Percentiles rank a stretch among this genome's conserved stretches.
Evolutionary conservation across 2,329 filamentous ascomycete species (phyloP).

Genomic region (Xylaria hypoxylon): DNA sequence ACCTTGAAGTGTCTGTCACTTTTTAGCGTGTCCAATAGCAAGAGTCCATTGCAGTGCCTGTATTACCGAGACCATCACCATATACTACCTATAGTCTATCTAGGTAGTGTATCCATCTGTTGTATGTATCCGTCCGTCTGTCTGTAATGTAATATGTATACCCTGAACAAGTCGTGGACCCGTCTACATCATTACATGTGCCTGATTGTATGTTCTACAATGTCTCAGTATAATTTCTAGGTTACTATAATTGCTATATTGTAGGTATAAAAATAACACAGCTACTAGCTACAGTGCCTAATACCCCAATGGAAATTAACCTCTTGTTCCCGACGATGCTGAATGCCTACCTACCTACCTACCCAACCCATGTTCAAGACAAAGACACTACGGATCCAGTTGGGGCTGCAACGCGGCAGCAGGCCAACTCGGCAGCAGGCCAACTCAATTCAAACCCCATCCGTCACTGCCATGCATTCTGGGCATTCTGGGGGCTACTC

Average conservation of each 20-base stretch:
- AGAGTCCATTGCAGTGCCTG: not conserved
- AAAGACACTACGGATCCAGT: constrained; percentile 26
- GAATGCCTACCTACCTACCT: constrained; percentile 8
- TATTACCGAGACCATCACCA: not conserved
- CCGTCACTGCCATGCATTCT: constrained; percentile 23
- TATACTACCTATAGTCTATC: not conserved
- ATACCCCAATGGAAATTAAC: too few relatives aligned
- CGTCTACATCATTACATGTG: too few relatives aligned
- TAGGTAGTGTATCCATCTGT: too few relatives aligned
- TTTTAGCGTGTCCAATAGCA: constrained; percentile 12
- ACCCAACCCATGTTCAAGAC: constrained; percentile 21
- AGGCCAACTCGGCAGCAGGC: constrained; percentile 21
- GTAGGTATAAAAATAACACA: too few relatives aligned
- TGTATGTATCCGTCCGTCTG: too few relatives aligned
- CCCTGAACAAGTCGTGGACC: too few relatives aligned
- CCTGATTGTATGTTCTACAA: too few relatives aligned
- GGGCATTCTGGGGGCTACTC: constrained; percentile 39
- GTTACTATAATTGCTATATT: too few relatives aligned
- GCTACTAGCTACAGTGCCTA: too few relatives aligned
- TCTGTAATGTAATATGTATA: too few relatives aligned
- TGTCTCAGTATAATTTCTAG: too few relatives aligned
- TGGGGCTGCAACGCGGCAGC: constrained; percentile 21
- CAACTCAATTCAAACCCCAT: constrained; percentile 42
- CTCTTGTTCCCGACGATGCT: not conserved
- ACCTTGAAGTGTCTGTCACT: constrained; percentile 9